Conservation (phyloP, 306 rosid species). For the Dryas alaskensis region DNA sequence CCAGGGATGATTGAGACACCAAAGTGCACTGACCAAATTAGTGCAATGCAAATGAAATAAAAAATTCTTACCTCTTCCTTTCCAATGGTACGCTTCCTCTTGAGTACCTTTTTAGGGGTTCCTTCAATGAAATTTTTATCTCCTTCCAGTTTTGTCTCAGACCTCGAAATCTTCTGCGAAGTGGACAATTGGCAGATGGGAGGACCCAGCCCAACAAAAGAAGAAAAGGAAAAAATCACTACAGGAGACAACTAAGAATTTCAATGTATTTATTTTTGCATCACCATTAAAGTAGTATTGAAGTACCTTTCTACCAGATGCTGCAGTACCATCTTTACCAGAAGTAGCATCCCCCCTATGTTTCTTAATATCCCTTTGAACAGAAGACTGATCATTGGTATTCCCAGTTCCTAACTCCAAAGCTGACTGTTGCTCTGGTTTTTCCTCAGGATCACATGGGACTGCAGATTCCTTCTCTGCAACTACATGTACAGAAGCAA, state of each 20-base stretch:
- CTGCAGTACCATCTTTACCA: conserved; percentile 34
- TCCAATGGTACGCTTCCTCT: conserved; percentile 27
- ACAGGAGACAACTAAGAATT: conserved; percentile 2
- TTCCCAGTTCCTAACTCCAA: conserved; percentile 31
- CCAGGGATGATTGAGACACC: not conserved
- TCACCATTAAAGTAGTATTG: conserved; percentile 1
- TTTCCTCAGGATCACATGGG: conserved; percentile 31
- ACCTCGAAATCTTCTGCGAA: conserved; percentile 29
- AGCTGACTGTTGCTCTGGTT: conserved; percentile 21
- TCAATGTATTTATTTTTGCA: conserved; percentile 1
- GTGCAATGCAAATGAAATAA: not conserved
- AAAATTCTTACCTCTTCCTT: conserved; percentile 36
- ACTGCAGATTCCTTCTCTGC: conserved; percentile 20
- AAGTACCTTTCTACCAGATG: conserved; percentile 43
- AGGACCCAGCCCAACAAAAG: not conserved
- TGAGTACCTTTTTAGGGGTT: conserved; percentile 34
- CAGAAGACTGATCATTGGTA: conserved; percentile 25
- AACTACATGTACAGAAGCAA: conserved; percentile 31
- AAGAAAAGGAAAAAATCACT: not conserved
- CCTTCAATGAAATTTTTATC: conserved; percentile 24
- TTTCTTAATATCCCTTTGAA: conserved; percentile 27
- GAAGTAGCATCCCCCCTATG: conserved; percentile 27
- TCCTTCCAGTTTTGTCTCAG: conserved; percentile 27
- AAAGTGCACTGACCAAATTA: conserved; percentile 5
- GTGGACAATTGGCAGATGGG: not conserved